phyloP scores from a whole-genome alignment of 768 basidiomycete genomes.

The Trametes coccinea region DNA sequence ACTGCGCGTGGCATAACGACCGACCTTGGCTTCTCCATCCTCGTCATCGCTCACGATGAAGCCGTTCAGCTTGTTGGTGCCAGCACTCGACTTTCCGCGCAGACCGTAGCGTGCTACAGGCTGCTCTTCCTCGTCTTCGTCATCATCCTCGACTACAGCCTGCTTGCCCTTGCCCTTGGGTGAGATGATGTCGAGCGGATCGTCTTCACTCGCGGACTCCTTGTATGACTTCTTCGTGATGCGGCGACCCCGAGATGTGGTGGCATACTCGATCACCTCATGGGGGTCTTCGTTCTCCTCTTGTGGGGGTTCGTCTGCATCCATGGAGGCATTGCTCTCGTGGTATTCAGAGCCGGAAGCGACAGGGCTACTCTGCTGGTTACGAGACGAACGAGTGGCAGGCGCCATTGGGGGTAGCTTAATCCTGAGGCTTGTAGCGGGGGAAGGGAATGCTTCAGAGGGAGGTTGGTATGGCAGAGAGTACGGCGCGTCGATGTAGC shows the following conservation, averaged over 20 bases:
- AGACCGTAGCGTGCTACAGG: conserved; percentile 18
- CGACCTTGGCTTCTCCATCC: conserved; percentile 18
- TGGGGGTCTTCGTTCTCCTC: conserved; percentile 27
- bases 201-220: conserved; percentile 33
- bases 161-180: conserved; percentile 12
- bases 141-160: conserved; percentile 11
- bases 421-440: conserved; percentile 14
- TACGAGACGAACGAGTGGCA: conserved; percentile 23
- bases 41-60: conserved; percentile 48
- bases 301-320: conserved; percentile 29
- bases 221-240: conserved; percentile 30
- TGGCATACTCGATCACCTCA: conserved; percentile 21
- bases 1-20: conserved; percentile 43
- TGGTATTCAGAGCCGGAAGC: conserved; percentile 39
- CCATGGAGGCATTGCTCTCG: conserved; percentile 34
- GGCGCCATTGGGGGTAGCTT: conserved; percentile 30
- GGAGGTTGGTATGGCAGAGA: conserved; percentile 3
- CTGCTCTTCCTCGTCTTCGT: conserved; percentile 31
- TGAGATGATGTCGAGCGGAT: conserved; percentile 15
- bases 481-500: conserved; percentile 2
- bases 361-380: conserved; percentile 23
- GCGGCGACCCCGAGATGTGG: conserved; percentile 30
- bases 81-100: conserved; percentile 11
- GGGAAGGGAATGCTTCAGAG: conserved; percentile 1
- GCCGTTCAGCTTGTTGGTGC: conserved; percentile 30